These are phyloP conservation scores for Candida ovalis DNA, from an alignment of 805 yeast species.

Conservation along the genomic window DNA sequence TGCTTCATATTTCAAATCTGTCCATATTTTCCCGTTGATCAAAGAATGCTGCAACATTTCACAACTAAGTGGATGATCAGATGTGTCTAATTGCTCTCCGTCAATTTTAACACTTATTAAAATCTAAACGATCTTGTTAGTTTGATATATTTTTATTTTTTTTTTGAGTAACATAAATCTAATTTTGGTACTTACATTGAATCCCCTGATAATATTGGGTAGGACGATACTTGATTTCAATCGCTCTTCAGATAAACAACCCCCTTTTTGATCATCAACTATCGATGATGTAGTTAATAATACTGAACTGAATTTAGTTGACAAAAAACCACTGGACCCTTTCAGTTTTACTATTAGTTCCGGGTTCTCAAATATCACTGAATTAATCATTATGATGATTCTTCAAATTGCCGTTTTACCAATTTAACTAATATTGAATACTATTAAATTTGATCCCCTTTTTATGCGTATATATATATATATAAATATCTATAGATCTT, in stretches of 20 bases:
- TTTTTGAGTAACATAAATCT: neutral
- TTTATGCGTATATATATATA: too few species aligned
- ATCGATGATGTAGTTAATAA: neutral
- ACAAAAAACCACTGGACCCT: neutral
- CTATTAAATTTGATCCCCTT: too few species aligned
- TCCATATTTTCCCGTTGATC: constrained; percentile 14
- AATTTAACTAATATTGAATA: too few species aligned
- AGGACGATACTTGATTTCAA: neutral
- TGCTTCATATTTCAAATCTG: constrained; percentile 7
- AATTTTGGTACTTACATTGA: neutral
- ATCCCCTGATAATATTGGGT: neutral
- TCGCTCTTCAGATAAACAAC: neutral
- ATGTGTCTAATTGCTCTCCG: constrained; percentile 6
- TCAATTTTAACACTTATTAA: constrained; percentile 7
- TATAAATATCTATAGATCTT: too few species aligned
- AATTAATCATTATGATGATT: too few species aligned
- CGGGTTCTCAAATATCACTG: too few species aligned
- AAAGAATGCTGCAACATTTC: constrained; percentile 18
- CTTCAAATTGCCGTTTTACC: too few species aligned
- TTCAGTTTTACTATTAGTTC: too few species aligned
- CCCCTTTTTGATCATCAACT: neutral
- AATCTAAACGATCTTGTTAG: constrained; percentile 4
- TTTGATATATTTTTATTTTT: neutral
- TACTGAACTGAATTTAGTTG: neutral
- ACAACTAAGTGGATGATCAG: constrained; percentile 12